Percentiles rank a stretch among this genome's conserved stretches.
Conservation (phyloP, 1,284 basidiomycete genomes). For the Trichosporon sp. region DNA sequence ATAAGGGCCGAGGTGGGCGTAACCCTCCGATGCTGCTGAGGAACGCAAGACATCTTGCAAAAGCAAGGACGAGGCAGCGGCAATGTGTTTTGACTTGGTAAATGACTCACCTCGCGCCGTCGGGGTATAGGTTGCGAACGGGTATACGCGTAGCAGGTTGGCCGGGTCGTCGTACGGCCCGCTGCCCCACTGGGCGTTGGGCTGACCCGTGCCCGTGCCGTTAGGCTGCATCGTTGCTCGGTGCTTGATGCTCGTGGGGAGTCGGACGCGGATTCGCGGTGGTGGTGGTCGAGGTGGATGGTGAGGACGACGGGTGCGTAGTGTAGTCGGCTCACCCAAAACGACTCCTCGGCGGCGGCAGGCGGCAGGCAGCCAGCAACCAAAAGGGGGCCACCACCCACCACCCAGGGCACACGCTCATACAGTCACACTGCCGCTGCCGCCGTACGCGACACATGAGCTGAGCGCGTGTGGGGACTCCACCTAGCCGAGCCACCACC, state of each 20-base stretch:
- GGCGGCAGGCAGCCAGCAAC: not conserved
- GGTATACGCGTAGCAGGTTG: conserved; percentile 39
- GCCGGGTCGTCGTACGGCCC: conserved; percentile 30
- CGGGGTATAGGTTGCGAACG: conserved; percentile 45
- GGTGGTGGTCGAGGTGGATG: not conserved
- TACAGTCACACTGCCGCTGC: not conserved
- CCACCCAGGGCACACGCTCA: not conserved
- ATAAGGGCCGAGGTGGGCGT: not conserved
- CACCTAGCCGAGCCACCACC: not conserved
- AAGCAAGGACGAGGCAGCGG: not conserved
- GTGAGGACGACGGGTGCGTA: not conserved
- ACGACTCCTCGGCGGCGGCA: not conserved
- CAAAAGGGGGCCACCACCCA: not conserved
- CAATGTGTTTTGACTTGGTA: not conserved
- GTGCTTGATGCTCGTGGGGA: not conserved
- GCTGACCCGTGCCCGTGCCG: not conserved
- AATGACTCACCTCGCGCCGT: conserved; percentile 40
- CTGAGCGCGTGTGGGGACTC: conserved; percentile 1
- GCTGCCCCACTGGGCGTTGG: conserved; percentile 1
- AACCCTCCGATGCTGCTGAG: not conserved
- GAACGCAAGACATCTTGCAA: no score
- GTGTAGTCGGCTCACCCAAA: not conserved
- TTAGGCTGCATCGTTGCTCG: not conserved
- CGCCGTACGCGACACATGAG: not conserved
- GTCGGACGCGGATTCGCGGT: conserved; percentile 4